Conservation (phyloP, 1,284 basidiomycete species). For the Lentinula novae-zelandiae region DNA sequence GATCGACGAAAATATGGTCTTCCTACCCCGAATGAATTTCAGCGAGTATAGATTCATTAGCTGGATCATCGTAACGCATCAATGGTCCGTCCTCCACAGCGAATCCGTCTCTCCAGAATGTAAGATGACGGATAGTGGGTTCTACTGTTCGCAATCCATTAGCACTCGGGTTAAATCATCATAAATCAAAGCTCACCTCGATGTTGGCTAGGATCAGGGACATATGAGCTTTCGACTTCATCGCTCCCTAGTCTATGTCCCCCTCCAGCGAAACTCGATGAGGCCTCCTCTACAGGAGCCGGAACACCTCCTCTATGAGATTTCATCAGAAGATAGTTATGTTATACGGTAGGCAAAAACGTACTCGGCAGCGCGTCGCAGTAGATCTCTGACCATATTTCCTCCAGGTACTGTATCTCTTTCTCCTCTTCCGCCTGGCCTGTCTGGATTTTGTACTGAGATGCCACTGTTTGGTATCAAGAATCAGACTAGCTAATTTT, state of each 20-base stretch:
- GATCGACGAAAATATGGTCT: constrained; percentile 20
- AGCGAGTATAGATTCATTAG: constrained; percentile 67
- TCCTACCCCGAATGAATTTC: constrained; percentile 79
- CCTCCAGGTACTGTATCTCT: constrained; percentile 44
- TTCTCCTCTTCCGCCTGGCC: constrained; percentile 27
- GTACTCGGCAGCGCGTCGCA: constrained; percentile 80
- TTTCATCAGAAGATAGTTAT: neutral
- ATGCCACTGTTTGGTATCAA: constrained; percentile 62
- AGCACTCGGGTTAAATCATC: neutral
- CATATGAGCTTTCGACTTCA: constrained; percentile 66
- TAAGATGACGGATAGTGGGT: constrained; percentile 73
- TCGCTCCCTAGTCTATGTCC: constrained; percentile 88
- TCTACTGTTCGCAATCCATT: constrained; percentile 34
- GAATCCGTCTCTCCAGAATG: constrained; percentile 95
- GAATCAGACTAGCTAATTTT: neutral
- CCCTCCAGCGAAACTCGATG: constrained; percentile 56
- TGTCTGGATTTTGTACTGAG: constrained; percentile 83
- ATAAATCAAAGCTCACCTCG: neutral
- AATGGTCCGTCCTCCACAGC: constrained; percentile 89
- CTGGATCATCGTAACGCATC: constrained; percentile 82
- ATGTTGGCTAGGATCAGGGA: constrained; percentile 61
- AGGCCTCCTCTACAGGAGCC: constrained; percentile 24
- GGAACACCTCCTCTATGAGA: constrained; percentile 39
- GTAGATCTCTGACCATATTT: constrained; percentile 75
- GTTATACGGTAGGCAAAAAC: constrained; percentile 26